Conservation (phyloP, 1,284 basidiomycete genomes). For the Ustilago trichophora region DNA sequence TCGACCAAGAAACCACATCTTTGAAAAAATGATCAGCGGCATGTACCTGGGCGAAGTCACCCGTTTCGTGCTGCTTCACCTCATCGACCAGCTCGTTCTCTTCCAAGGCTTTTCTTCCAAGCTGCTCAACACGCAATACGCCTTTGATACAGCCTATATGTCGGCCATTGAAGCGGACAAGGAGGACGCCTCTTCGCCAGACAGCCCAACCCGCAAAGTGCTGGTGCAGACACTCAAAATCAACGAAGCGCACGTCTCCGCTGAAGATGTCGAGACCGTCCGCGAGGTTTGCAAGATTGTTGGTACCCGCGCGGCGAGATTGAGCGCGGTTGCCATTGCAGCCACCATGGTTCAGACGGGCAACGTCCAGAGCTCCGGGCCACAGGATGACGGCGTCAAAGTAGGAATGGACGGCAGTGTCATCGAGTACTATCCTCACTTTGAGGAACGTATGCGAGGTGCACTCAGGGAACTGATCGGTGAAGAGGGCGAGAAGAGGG, state of each 20-base stretch:
- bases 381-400: slow-evolving; percentile 60
- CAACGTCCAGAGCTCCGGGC: slow-evolving; percentile 69
- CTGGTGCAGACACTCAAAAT: slow-evolving; percentile 76
- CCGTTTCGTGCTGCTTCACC: slow-evolving; percentile 82
- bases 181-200: slow-evolving; percentile 20
- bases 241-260: slow-evolving; percentile 67
- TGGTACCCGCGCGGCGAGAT: slow-evolving; percentile 79
- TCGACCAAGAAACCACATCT: slow-evolving; percentile 91
- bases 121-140: slow-evolving; percentile 86
- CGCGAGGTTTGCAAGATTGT: slow-evolving; percentile 81
- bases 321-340: slow-evolving; percentile 88
- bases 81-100: slow-evolving; percentile 79
- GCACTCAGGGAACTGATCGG: slow-evolving; percentile 82
- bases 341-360: slow-evolving; percentile 84
- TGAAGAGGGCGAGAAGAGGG: slow-evolving; percentile 77
- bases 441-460: slow-evolving; percentile 79
- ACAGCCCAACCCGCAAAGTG: slow-evolving; percentile 69
- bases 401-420: slow-evolving; percentile 70
- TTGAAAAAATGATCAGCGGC: slow-evolving; percentile 98
- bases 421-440: slow-evolving; percentile 76
- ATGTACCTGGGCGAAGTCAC: slow-evolving; percentile 98
- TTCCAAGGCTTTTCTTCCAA: slow-evolving; percentile 82
- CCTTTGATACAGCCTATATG: slow-evolving; percentile 90
- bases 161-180: slow-evolving; percentile 78
- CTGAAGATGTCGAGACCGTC: slow-evolving; percentile 75